phyloP scores from a whole-genome alignment of 2,329 filamentous ascomycete genomes.

The Colletotrichum sp. region DNA sequence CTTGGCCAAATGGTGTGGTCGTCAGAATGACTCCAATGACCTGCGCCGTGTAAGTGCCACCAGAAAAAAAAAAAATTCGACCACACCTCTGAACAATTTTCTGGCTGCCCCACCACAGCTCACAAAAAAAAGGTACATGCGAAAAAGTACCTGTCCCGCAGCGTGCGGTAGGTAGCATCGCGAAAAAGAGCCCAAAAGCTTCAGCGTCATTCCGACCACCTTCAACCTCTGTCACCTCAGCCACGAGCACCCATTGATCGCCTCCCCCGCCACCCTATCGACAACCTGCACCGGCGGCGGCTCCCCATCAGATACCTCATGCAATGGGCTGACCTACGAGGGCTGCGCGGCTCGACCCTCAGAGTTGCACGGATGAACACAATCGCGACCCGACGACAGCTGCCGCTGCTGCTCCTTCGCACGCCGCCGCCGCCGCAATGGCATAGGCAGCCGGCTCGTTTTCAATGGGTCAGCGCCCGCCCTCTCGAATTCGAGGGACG shows the following conservation, averaged over 20 bases:
- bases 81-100: neutral
- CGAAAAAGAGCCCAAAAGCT: neutral
- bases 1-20: neutral
- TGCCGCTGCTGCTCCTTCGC: slow-evolving; percentile 5
- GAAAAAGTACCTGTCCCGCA: neutral
- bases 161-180: neutral
- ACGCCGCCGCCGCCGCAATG: neutral
- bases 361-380: slow-evolving; percentile 20
- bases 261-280: neutral
- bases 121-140: neutral
- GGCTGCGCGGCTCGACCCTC: slow-evolving; percentile 12
- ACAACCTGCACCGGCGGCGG: neutral
- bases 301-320: neutral
- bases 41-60: neutral
- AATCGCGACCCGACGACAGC: slow-evolving; percentile 11
- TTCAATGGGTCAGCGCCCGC: neutral
- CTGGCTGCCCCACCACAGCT: neutral
- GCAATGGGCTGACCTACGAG: slow-evolving; percentile 22
- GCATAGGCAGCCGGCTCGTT: neutral
- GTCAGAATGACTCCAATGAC: neutral
- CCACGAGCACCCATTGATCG: neutral
- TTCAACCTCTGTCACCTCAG: neutral
- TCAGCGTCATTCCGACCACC: neutral
- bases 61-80: neutral
- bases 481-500: neutral